These are phyloP conservation scores for Diplosphaera chodatii DNA, from an alignment of 139 green algal genomes.

Conservation along the genomic window DNA sequence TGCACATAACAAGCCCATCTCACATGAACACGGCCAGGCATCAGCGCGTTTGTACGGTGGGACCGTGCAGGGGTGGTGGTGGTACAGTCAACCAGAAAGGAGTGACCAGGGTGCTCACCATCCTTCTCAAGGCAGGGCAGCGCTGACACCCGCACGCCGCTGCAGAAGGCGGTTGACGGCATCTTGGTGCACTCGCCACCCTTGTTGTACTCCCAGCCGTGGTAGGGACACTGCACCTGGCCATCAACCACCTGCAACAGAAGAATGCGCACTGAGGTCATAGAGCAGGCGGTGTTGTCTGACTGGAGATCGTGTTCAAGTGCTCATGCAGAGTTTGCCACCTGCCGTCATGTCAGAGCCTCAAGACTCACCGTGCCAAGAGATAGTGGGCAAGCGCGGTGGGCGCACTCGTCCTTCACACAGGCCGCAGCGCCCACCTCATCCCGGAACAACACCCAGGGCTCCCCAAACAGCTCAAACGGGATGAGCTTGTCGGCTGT, in stretches of 20 bases:
- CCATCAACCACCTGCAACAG: slow-evolving; percentile 42
- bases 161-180: slow-evolving; percentile 74
- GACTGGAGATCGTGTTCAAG: no score
- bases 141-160: slow-evolving; percentile 61
- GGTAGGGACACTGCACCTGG: slow-evolving; percentile 82
- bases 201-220: slow-evolving; percentile 86
- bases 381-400: slow-evolving; percentile 90
- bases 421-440: slow-evolving; percentile 52
- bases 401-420: slow-evolving; percentile 87
- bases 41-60: neutral
- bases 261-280: neutral
- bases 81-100: neutral
- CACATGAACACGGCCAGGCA: neutral
- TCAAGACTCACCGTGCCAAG: slow-evolving; percentile 57
- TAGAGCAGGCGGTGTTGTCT: no score
- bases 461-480: slow-evolving; percentile 91
- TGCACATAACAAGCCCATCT: neutral
- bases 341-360: no score
- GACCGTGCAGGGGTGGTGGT: no score
- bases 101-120: slow-evolving; percentile 14
- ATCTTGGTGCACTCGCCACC: slow-evolving; percentile 84
- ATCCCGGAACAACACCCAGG: slow-evolving; percentile 92
- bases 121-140: slow-evolving; percentile 81
- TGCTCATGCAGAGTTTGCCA: no score
- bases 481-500: slow-evolving; percentile 47